These are phyloP conservation scores for Tarenaya hassleriana DNA, from an alignment of 345 rosid genomes.

Conservation along the genomic window DNA sequence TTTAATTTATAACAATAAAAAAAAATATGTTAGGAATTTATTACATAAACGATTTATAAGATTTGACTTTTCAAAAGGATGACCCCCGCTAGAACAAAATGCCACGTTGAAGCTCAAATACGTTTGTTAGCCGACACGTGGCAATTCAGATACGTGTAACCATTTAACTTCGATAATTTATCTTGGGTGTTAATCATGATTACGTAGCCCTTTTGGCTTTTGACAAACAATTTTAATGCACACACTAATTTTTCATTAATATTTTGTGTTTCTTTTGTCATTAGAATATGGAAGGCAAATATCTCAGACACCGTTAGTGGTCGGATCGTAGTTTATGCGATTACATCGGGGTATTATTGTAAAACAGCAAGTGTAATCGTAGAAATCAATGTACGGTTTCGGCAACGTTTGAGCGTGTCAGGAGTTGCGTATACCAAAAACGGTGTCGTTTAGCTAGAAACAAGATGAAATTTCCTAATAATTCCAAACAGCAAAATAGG, in stretches of 20 bases:
- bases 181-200: constrained; percentile 25
- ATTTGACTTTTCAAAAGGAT: no score
- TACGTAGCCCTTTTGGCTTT: constrained; percentile 25
- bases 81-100: no score
- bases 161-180: no score
- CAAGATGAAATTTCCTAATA: no score
- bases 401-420: no score
- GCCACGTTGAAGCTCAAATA: no score
- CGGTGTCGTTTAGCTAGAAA: no score
- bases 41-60: no score
- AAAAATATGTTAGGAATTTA: no score
- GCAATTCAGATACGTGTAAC: constrained; percentile 22
- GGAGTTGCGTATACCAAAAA: no score
- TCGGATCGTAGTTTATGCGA: background rate
- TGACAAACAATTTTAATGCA: constrained; percentile 9
- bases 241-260: no score
- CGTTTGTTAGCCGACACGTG: constrained; percentile 6
- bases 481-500: background rate
- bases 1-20: no score
- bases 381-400: constrained; percentile 18
- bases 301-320: constrained; percentile 14
- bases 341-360: background rate
- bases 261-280: background rate
- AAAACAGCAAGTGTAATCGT: background rate
- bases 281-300: constrained; percentile 14